Evolutionary conservation across 495 filamentous ascomycete species (phyloP), one percentile per base, ranked within the genome.

Genomic region (Penicillium verhagenii): DNA sequence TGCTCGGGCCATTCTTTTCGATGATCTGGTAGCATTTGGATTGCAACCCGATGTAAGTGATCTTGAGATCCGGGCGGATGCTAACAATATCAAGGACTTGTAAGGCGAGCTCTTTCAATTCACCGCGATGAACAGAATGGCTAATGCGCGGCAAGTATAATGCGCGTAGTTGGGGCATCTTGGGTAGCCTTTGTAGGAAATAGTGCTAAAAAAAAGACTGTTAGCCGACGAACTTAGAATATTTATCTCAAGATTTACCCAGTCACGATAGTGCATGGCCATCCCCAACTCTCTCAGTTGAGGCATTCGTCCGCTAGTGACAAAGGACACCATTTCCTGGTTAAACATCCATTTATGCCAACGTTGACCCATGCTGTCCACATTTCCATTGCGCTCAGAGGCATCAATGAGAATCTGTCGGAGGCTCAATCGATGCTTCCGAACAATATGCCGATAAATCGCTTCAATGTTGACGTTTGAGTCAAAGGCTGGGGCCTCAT

Each of bases 11-110:
- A 20, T 76, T 78, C 33, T 77, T 77, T 67, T 97, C 92, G 8
- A 92, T 74, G 45, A 97, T 88, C 66, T 96, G 92, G 63, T 90
- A 96, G 70, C 93, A 96, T 68, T 95, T 96, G 6, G 69, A 72
- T 28, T 79, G 73, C 43, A 96, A 82, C n/a, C 90, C 92, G 54
- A 94, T 75, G 61, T 96, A 96, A 58, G 85, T 89, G 13, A 96
- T 73, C 57, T 87, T 85, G 23, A 96, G 83, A 55, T 96, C 92
- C 1, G 89, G 87, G n/a, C 91, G 82, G 28, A 96, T 78, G 39
- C 88, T 86, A 52, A 96, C 87, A 23, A 95, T 88, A 66, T 96
- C 90, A 28, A 92, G 76, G 44, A 96, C 83, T 58, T 95, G 87
- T 33, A 90, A 67, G 2, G 90, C 90, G n/a, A 96, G 78, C 66